These are phyloP conservation scores for Fraxinus nigra DNA, from an alignment of 305 asterid species.

Conservation along the genomic window DNA sequence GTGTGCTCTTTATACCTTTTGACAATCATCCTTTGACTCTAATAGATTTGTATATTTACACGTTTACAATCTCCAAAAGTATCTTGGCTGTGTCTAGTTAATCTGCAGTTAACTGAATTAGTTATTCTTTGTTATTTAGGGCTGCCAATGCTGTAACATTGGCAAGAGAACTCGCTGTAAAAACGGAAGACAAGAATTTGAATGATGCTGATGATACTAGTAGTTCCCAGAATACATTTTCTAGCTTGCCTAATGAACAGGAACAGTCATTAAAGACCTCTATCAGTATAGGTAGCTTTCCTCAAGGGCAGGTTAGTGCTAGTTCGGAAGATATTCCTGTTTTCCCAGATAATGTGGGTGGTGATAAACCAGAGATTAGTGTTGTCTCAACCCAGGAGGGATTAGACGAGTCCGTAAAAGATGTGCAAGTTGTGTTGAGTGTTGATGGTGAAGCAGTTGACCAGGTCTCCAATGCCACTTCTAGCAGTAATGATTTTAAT, in stretches of 20 bases:
- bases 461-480: slow-evolving; percentile 46
- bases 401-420: slow-evolving; percentile 42
- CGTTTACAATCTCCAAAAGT: background rate
- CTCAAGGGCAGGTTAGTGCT: slow-evolving; percentile 74
- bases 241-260: slow-evolving; percentile 86
- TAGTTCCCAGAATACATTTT: slow-evolving; percentile 88
- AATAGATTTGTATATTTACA: background rate
- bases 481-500: slow-evolving; percentile 53
- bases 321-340: slow-evolving; percentile 78
- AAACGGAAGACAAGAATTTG: slow-evolving; percentile 66
- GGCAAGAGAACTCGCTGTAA: slow-evolving; percentile 78
- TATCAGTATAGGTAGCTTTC: slow-evolving; percentile 74
- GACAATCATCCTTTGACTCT: background rate
- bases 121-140: slow-evolving; percentile 46
- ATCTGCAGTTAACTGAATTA: slow-evolving; percentile 14
- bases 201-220: slow-evolving; percentile 74
- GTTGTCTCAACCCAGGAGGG: slow-evolving; percentile 36
- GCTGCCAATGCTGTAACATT: slow-evolving; percentile 93
- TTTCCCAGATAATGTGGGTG: slow-evolving; percentile 32
- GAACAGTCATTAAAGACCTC: slow-evolving; percentile 78
- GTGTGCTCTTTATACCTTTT: slow-evolving; percentile 32
- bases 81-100: slow-evolving; percentile 20
- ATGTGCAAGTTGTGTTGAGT: slow-evolving; percentile 36
- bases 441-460: slow-evolving; percentile 55
- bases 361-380: slow-evolving; percentile 42